Percentiles rank a stretch among this genome's conserved stretches.
Evolutionary conservation across 345 rosid species (phyloP).

Genomic region (Sonneratia caseolaris): DNA sequence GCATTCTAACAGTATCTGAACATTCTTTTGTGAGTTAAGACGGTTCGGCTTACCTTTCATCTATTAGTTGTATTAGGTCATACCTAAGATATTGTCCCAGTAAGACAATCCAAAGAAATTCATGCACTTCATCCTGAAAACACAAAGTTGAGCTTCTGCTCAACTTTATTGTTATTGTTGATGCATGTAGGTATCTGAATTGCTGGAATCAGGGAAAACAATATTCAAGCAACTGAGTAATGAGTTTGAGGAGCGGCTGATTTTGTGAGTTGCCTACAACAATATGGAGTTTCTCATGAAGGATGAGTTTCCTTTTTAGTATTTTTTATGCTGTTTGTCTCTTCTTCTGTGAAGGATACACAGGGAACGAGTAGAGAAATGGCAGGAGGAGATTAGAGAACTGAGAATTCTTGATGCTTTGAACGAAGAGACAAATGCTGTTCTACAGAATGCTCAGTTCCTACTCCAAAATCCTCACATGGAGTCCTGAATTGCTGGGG

Average conservation of each 20-base stretch:
- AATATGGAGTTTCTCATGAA: background rate
- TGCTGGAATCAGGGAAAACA: conserved; percentile 66
- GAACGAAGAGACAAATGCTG: conserved; percentile 55
- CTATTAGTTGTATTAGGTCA: background rate
- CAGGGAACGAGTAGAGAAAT: conserved; percentile 70
- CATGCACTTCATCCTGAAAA: background rate
- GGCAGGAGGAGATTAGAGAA: conserved; percentile 83
- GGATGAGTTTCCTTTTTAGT: background rate
- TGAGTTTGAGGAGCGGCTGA: conserved; percentile 67
- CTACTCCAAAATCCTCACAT: conserved; percentile 50
- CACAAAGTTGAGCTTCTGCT: background rate
- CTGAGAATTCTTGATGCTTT: conserved; percentile 59
- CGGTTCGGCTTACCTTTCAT: background rate
- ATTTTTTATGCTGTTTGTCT: background rate
- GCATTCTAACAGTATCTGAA: background rate
- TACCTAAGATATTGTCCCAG: background rate
- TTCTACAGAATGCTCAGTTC: conserved; percentile 55
- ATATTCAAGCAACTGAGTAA: conserved; percentile 70
- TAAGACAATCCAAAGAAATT: background rate
- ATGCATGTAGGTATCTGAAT: conserved; percentile 52
- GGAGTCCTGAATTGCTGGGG: conserved; percentile 30
- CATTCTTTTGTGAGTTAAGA: background rate
- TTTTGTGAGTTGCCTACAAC: conserved; percentile 32
- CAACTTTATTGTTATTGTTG: background rate
- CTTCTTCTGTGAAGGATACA: conserved; percentile 40